Base-by-base conservation (phyloP, 768 basidiomycete genomes). In the Rhizopogon salebrosus region DNA sequence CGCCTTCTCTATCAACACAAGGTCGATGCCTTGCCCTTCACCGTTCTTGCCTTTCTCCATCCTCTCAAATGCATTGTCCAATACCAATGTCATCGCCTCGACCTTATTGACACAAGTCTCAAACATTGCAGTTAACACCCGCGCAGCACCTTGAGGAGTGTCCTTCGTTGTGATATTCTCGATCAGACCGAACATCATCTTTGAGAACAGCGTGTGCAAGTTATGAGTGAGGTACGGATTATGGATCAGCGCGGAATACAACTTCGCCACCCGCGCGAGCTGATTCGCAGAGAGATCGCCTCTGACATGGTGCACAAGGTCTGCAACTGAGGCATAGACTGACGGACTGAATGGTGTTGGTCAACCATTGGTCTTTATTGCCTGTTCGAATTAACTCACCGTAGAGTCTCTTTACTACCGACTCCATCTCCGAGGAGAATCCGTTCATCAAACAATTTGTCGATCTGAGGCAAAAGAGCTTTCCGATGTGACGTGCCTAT, bases 251-350 rank as follows among this genome's bases (percentile, higher is more conserved):
- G 85, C 83, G 1, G 93, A 89, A 66, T 91, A 97, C 49, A 90
- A 82, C 60, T 88, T 83, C 23, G 93, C 83, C 52, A 95, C 82
- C 16, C 82, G 81, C 4, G 82, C 76, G 18, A 98, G 74, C 62
- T 95, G 94, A 8, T 79, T 68, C 4, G 86, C 75, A 2, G 83
- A 82, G 36, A 98, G 80, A 18, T 98, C 94, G 41, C 74, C 76
- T 48, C 92, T 87, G 53, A 95, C 79, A 63, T 97, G 92, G 64
- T 98, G 94, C 51, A 97, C 85, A 10, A 98, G 79, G 69, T 99
- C 97, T 29, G 93, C 93, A 6, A 95, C 82, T 42, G 91, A 87
- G 54, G 85, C 87, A 69, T 93, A 95, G 3, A 90, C 88, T 37
- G 84, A 79, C 2, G 89, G 82, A 50, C 91, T 89, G 61, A 31